Base-by-base conservation (phyloP, 306 rosid genomes). In the Medicago ruthenica region DNA sequence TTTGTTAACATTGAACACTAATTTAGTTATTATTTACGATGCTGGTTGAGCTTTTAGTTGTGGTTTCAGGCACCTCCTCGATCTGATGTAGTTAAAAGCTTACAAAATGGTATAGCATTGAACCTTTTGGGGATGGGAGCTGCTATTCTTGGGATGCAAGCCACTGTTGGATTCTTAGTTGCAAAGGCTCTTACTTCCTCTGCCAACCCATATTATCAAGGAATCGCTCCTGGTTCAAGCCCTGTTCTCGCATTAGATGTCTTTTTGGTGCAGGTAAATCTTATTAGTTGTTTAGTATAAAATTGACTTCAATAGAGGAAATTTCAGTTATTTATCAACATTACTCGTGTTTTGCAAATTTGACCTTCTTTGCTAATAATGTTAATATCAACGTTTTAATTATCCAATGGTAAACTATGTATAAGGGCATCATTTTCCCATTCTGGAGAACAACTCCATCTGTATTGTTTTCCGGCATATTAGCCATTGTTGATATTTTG, bases 181-280 rank as follows among this genome's bases (percentile, higher is more conserved):
- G 99, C 97, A 6, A 96, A 96, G 86, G 98, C 98, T 84, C 97
- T 96, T 80, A 96, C 98, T 50, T 58, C 98, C 73, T 82, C 99
- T 0, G 93, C 92, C n/a, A 88, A 73, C 84, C 99, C 99, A 9
- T 96, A 85, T 83, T 86, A 90, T 81, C 97, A 91, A 77, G 97
- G 93, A 65, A 57, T 85, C 22, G 55, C 99, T 67, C 97, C 99
- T 65, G 98, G 98, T 53, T 85, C 60, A 81, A 92, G 89, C 70
- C 98, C 99, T 48, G 99, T 96, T 63, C 98, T 96, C 9, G 98
- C 98, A 1, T 84, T 92, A 85, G 99, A 96, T 84, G 98, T 96
- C 9, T 96, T 92, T 87, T 82, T 96, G 82, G 97, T 92, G 81
- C 99, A 96, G 99, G 99, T 96, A 82, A 41, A 63, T 6, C 68